phyloP scores from a whole-genome alignment of 306 rosid genomes.

The Vigna hirtella region DNA sequence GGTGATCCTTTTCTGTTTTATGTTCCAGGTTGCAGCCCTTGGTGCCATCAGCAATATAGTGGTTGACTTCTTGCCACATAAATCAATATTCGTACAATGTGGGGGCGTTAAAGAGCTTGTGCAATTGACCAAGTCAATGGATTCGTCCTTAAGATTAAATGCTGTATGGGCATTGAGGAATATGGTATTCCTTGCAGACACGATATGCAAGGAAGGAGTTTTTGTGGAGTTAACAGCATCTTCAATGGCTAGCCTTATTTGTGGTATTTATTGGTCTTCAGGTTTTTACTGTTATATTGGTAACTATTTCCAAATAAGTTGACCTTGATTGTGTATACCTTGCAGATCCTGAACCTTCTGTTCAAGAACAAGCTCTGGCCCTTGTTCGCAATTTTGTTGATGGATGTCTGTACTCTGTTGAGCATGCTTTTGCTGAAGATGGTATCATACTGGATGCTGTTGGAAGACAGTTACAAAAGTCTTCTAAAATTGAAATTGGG shows the following conservation, averaged over 20 bases:
- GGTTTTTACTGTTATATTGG: conserved; percentile 19
- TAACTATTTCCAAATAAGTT: conserved; percentile 28
- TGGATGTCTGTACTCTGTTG: conserved; percentile 73
- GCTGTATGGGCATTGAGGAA: conserved; percentile 94
- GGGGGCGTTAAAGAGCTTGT: conserved; percentile 89
- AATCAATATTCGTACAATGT: conserved; percentile 64
- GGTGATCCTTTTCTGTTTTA: conserved; percentile 28
- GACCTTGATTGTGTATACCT: conserved; percentile 41
- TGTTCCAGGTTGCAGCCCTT: conserved; percentile 89
- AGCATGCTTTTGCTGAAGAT: conserved; percentile 77
- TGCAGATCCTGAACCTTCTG: conserved; percentile 86
- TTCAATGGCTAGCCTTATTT: conserved; percentile 74
- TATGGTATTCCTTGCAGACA: conserved; percentile 83
- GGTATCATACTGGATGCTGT: conserved; percentile 77
- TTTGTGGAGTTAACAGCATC: conserved; percentile 76
- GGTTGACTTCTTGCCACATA: conserved; percentile 70
- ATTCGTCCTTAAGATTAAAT: conserved; percentile 71
- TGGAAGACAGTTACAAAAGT: conserved; percentile 71
- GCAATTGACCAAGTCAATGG: conserved; percentile 88
- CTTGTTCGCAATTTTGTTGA: conserved; percentile 90
- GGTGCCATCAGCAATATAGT: conserved; percentile 84
- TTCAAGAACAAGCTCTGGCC: conserved; percentile 88
- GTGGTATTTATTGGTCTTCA: conserved; percentile 66
- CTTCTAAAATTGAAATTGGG: conserved; percentile 70
- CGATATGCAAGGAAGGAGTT: conserved; percentile 65